Percentiles rank a stretch among this genome's conserved stretches.
Conservation (phyloP, 495 filamentous ascomycete species). For the Xylaria grammica region DNA sequence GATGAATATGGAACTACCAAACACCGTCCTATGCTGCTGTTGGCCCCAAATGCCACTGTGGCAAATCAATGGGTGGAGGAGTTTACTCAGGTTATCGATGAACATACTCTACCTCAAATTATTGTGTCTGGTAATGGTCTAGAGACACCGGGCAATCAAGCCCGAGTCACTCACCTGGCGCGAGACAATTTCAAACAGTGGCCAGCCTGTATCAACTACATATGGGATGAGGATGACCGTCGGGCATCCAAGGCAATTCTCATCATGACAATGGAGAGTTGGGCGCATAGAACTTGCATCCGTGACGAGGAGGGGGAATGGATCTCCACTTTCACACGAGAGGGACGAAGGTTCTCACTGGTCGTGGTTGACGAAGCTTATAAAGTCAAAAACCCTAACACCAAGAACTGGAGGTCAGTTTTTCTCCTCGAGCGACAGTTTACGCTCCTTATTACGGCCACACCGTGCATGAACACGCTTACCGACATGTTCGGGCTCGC, state of each 20-base stretch:
- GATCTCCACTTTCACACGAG: constrained; percentile 26
- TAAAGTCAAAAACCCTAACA: constrained; percentile 27
- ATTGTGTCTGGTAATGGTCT: constrained; percentile 27
- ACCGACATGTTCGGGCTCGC: constrained; percentile 30
- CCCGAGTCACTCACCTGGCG: constrained; percentile 8
- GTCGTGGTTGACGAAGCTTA: constrained; percentile 37
- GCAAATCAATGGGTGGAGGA: constrained; percentile 34
- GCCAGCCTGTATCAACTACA: constrained; percentile 20
- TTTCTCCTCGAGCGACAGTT: constrained; percentile 28
- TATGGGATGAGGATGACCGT: constrained; percentile 28
- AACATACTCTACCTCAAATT: constrained; percentile 12
- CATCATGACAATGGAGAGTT: constrained; percentile 32
- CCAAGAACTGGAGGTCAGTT: constrained; percentile 30
- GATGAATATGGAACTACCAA: constrained; percentile 4
- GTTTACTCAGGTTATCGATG: constrained; percentile 21
- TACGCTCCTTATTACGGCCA: constrained; percentile 35
- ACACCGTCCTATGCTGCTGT: constrained; percentile 29
- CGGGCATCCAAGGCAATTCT: constrained; percentile 21
- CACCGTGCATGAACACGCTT: constrained; percentile 32
- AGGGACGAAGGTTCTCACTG: constrained; percentile 30
- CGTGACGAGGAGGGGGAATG: neutral
- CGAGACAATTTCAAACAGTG: constrained; percentile 21
- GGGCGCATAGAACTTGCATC: constrained; percentile 29
- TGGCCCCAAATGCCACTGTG: constrained; percentile 31
- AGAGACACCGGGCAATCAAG: neutral